Percentiles rank a stretch among this genome's conserved stretches.
Conservation (phyloP, 2,329 filamentous ascomycete genomes). For the Aureobasidium sp. region DNA sequence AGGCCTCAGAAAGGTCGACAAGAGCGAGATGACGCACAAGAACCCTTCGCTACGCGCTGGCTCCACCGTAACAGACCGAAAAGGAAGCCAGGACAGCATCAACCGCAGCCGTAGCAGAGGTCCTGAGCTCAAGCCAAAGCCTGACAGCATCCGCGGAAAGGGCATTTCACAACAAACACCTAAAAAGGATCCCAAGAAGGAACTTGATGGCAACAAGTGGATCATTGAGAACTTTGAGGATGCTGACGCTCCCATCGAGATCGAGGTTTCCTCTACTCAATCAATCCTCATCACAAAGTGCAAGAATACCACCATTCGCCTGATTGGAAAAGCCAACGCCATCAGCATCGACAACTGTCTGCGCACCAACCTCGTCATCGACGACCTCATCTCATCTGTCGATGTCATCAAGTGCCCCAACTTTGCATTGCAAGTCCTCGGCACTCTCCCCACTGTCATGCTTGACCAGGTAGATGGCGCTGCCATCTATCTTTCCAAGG, state of each 20-base stretch:
- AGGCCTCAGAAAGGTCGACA: slow-evolving; percentile 86
- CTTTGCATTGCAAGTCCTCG: slow-evolving; percentile 78
- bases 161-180: slow-evolving; percentile 21
- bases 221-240: slow-evolving; percentile 91
- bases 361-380: slow-evolving; percentile 77
- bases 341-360: slow-evolving; percentile 88
- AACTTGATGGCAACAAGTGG: slow-evolving; percentile 73
- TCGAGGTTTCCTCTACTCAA: slow-evolving; percentile 75
- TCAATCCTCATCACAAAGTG: slow-evolving; percentile 89
- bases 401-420: slow-evolving; percentile 94
- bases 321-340: slow-evolving; percentile 94
- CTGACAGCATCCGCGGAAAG: slow-evolving; percentile 43
- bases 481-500: slow-evolving; percentile 75
- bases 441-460: slow-evolving; percentile 76
- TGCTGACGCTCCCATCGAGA: slow-evolving; percentile 62
- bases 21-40: slow-evolving; percentile 96
- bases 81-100: slow-evolving; percentile 45
- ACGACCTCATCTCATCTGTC: slow-evolving; percentile 81
- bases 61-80: slow-evolving; percentile 59
- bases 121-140: slow-evolving; percentile 61
- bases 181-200: slow-evolving; percentile 35
- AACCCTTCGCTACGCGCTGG: slow-evolving; percentile 77
- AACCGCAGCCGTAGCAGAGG: slow-evolving; percentile 73
- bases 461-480: slow-evolving; percentile 92
- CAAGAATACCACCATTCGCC: slow-evolving; percentile 80